Evolutionary conservation across 306 rosid species (phyloP).

Genomic region (Glycine tomentella): DNA sequence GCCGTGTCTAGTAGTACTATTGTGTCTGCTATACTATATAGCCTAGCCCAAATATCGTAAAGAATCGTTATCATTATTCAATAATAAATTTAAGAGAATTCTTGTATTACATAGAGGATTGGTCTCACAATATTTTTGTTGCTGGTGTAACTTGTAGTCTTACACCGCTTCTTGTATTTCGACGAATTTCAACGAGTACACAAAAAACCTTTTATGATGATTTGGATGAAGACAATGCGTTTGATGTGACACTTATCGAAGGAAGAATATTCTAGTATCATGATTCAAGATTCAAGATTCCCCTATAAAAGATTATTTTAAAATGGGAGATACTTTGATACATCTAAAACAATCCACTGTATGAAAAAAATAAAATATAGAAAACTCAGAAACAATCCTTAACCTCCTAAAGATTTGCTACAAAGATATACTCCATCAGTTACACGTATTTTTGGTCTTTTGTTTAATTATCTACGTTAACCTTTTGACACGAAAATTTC

Average conservation of each 20-base stretch:
- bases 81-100: not conserved
- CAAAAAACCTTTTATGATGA: not conserved
- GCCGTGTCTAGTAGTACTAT: no score
- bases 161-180: not conserved
- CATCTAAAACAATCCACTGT: not conserved
- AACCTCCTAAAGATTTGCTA: not conserved
- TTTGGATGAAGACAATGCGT: constrained; percentile 4
- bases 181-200: not conserved
- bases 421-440: not conserved
- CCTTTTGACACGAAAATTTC: no score
- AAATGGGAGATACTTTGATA: not conserved
- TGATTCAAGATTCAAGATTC: constrained; percentile 16
- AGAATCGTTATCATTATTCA: not conserved
- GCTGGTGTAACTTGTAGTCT: not conserved
- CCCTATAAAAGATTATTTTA: not conserved
- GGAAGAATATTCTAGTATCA: constrained; percentile 30
- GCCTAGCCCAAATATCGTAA: not conserved
- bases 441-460: not conserved
- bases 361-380: no score
- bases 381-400: not conserved
- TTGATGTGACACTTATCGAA: not conserved
- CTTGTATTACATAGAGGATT: not conserved
- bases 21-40: no score
- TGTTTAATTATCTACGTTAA: no score
- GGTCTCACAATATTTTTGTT: not conserved